Conservation (phyloP, 768 basidiomycete species). For the Tricholoma bakamatsutake region DNA sequence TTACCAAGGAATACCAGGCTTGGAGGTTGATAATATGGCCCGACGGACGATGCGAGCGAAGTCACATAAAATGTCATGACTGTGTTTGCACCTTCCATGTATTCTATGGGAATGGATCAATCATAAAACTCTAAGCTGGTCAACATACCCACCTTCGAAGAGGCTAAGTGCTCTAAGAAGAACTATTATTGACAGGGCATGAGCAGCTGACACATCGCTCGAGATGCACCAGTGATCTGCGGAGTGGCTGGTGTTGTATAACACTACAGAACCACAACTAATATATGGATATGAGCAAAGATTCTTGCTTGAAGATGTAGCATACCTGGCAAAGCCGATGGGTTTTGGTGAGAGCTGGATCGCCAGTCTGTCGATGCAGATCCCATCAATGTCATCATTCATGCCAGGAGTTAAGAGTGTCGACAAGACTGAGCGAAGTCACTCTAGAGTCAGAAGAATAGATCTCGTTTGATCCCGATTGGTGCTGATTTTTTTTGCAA, state of each 20-base stretch:
- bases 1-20: conserved; percentile 67
- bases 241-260: conserved; percentile 33
- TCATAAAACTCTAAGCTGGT: neutral
- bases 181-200: conserved; percentile 60
- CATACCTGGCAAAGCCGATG: conserved; percentile 49
- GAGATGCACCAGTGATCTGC: conserved; percentile 71
- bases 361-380: conserved; percentile 56
- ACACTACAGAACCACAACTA: conserved; percentile 36
- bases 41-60: conserved; percentile 58
- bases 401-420: conserved; percentile 64
- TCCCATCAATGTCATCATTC: conserved; percentile 61
- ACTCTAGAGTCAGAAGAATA: conserved; percentile 42
- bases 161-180: conserved; percentile 68
- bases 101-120: conserved; percentile 37
- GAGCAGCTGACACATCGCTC: conserved; percentile 58
- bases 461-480: conserved; percentile 34
- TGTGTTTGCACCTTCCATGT: conserved; percentile 61
- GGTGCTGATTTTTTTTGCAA: conserved; percentile 48
- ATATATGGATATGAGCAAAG: neutral
- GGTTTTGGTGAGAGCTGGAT: conserved; percentile 31
- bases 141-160: conserved; percentile 49
- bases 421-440: conserved; percentile 57
- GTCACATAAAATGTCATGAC: conserved; percentile 79
- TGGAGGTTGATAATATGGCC: conserved; percentile 56
- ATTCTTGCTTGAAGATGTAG: neutral